Evolutionary conservation across 2,329 filamentous ascomycete genomes (phyloP), one percentile per base, ranked within the genome.

Genomic region (Apiospora koreana): DNA sequence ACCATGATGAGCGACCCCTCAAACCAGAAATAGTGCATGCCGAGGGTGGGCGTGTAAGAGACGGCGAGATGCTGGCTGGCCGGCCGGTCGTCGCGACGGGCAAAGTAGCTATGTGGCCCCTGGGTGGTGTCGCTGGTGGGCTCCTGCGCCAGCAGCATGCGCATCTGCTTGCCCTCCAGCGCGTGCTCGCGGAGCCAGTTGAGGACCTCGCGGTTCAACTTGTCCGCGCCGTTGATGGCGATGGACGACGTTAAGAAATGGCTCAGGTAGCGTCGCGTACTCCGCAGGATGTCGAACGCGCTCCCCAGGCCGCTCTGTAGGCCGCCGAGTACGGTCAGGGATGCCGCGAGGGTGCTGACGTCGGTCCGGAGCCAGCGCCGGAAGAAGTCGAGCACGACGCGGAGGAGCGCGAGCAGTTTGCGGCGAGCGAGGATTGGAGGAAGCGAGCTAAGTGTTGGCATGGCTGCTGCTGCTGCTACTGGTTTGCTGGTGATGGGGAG

Each of bases 211-310:
- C 41, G 38, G 64, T 66, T 66, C 7, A 66, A 9, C 18, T 28
- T 9, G 10, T 45, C 23, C 2, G 18, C 8, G 5, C 23, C 38
- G 38, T 1, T 3, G 38, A 66, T 43, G n/a, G 64, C 18, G 2
- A 66, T 28, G 41, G 64, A 66, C 12, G 64, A 66, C 9, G 64
- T 66, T 12, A 66, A 66, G 38, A 66, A 43, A 12, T 66, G 54
- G 54, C 54, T 6, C 8, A 62, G 31, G 21, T 38, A 38, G 31
- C 18, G 35, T 31, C 64, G 10, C n/a, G 45, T 6, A 18, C 9
- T 12, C 14, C 1, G 6, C 12, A 66, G 5, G n/a, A 25, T n/a
- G 3, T 28, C 54, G 21, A 7, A 38, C 7, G n/a, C 54, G 18
- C 28, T 21, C 7, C 3, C 38, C 5, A 66, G 23, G 8, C 64